Conservation (phyloP, 1,139 yeast genomes). For the Candida neerlandica region DNA sequence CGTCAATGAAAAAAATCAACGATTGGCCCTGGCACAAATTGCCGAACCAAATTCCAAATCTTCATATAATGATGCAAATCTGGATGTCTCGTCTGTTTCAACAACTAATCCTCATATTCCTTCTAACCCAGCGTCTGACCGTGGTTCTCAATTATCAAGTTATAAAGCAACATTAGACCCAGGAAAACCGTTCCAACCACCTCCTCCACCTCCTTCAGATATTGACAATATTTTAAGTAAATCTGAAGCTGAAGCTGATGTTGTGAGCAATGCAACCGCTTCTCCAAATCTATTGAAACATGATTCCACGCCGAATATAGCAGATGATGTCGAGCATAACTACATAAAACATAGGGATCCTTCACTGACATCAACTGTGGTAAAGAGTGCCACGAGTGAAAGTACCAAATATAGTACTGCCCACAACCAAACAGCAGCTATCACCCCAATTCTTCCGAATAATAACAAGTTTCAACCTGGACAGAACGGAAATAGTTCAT, state of each 20-base stretch:
- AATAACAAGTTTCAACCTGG: conserved; percentile 7
- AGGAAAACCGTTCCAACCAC: conserved; percentile 29
- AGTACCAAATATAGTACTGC: conserved; percentile 15
- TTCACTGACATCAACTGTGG: neutral
- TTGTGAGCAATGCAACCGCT: conserved; percentile 11
- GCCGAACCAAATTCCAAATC: conserved; percentile 5
- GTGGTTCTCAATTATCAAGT: conserved; percentile 15
- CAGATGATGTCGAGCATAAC: neutral
- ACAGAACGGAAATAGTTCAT: conserved; percentile 14
- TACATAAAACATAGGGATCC: neutral
- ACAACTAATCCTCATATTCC: conserved; percentile 6
- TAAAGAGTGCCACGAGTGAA: conserved; percentile 4
- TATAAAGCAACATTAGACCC: conserved; percentile 43
- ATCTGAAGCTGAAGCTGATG: conserved; percentile 17
- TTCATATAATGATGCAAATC: conserved; percentile 2
- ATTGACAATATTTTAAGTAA: conserved; percentile 17
- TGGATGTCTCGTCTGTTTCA: conserved; percentile 1
- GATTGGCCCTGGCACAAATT: neutral
- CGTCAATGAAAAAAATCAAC: neutral
- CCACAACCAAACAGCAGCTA: conserved; percentile 36
- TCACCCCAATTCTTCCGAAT: conserved; percentile 35
- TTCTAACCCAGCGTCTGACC: conserved; percentile 10
- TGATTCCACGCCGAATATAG: conserved; percentile 18
- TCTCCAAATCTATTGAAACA: conserved; percentile 22
- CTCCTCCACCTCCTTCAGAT: conserved; percentile 12